Base-by-base conservation (phyloP, 2,329 filamentous ascomycete species). In the Scedosporium aurantiacum region DNA sequence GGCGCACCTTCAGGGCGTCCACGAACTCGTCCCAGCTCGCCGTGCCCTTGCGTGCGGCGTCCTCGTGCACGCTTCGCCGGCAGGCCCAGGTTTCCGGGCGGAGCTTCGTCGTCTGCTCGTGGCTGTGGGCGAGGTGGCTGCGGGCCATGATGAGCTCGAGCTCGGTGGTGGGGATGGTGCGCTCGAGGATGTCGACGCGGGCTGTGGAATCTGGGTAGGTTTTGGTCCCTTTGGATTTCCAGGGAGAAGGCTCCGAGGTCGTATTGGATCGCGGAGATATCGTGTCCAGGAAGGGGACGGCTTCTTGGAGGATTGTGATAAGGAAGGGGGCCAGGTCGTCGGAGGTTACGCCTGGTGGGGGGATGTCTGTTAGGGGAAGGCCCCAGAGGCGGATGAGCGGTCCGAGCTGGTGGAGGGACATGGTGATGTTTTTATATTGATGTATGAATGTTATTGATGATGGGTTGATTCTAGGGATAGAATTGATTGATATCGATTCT, bases 1-100 rank as follows among this genome's bases (percentile, higher is more conserved):
- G 70, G 69, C 72, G 71, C 43, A 81, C 76, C 66, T 85, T 82
- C 69, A 90, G 80, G 64, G 77, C 78, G 40, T 70, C 70, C 43
- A 79, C 76, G 69, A 90, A 88, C 70, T 91, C 87, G 0, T 73
- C 74, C 81, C 85, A 89, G 55, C 69, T 75, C 8, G 85, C 87
- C 0, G 84, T 84, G 7, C 82, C 79, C 25, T 67, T 67, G 45
- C 72, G 73, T 18, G 75, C 72, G 5, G 71, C 73, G 67, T 87
- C 79, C 62, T 75, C 74, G 69, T 91, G 88, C 50, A 81, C 72
- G 69, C 84, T 88, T 54, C 79, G 79, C 61, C 88, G 79, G 47
- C 82, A 82, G 60, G 80, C 80, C 88, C 88, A 91, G 18, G 76
- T 79, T 71, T 88, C 86, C 1, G 69, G 59, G 25, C 64, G 65